A percentile compares a stretch with the other conserved stretches of the same genome.
phyloP scores from a whole-genome alignment of 306 rosid genomes.

The Pyrus bretschneideri region DNA sequence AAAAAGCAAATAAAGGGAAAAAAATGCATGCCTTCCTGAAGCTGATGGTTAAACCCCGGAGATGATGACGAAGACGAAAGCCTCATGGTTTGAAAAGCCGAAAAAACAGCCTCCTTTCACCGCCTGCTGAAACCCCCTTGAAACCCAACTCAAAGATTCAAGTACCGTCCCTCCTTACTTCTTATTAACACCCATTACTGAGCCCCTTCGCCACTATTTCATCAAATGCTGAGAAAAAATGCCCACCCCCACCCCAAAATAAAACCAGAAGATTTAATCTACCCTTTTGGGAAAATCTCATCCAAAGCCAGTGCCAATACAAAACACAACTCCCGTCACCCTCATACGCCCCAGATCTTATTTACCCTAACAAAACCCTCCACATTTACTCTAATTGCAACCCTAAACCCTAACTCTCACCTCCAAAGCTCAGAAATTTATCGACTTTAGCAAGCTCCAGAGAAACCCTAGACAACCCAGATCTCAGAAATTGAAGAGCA shows the following conservation, averaged over 20 bases:
- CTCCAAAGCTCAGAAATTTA: slow-evolving; percentile 7
- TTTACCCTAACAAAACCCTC: slow-evolving; percentile 15
- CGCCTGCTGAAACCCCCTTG: slow-evolving; percentile 10
- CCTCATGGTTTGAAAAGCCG: slow-evolving; percentile 32
- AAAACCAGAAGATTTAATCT: slow-evolving; percentile 19
- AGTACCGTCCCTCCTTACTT: not conserved
- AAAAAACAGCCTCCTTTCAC: slow-evolving; percentile 6
- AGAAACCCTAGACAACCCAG: slow-evolving; percentile 44
- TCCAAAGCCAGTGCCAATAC: slow-evolving; percentile 60
- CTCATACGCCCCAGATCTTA: slow-evolving; percentile 53
- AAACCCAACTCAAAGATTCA: slow-evolving; percentile 14
- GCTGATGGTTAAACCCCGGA: slow-evolving; percentile 42
- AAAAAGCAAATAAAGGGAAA: not conserved
- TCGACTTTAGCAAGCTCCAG: not conserved
- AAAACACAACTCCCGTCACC: slow-evolving; percentile 36
- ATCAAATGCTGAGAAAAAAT: slow-evolving; percentile 16
- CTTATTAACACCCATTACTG: not conserved
- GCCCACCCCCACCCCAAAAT: slow-evolving; percentile 32
- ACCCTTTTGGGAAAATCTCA: slow-evolving; percentile 17
- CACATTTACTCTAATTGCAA: slow-evolving; percentile 17
- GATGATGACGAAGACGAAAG: slow-evolving; percentile 38
- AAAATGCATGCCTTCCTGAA: slow-evolving; percentile 39
- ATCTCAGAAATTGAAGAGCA: slow-evolving; percentile 29
- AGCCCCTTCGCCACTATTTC: slow-evolving; percentile 4
- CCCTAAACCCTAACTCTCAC: slow-evolving; percentile 9